phyloP scores from a whole-genome alignment of 306 rosid genomes.

The Benincasa hispida region DNA sequence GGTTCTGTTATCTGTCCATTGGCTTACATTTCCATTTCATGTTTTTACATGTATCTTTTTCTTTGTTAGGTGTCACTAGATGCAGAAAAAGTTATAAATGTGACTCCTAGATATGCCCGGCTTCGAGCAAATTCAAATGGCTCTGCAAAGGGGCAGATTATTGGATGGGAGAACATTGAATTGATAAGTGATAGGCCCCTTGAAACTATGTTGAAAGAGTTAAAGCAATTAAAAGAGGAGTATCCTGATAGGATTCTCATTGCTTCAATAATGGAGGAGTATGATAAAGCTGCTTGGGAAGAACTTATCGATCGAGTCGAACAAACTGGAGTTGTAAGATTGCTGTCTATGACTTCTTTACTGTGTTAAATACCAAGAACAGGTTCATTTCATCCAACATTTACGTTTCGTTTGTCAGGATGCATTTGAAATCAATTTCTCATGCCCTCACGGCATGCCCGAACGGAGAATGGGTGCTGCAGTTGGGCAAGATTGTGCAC shows the following conservation, averaged over 20 bases:
- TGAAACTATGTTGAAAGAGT: constrained; percentile 82
- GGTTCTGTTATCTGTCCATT: neutral
- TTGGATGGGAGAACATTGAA: constrained; percentile 95
- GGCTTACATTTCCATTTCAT: neutral
- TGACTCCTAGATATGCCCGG: constrained; percentile 91
- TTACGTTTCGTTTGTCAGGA: constrained; percentile 30
- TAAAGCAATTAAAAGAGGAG: constrained; percentile 71
- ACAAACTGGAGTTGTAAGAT: constrained; percentile 92
- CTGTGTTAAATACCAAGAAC: neutral
- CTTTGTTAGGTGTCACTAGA: constrained; percentile 68
- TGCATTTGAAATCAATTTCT: constrained; percentile 83
- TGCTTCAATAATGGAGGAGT: constrained; percentile 98
- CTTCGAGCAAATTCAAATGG: constrained; percentile 61
- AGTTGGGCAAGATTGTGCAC: constrained; percentile 85
- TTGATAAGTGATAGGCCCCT: constrained; percentile 88
- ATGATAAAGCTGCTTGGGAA: constrained; percentile 84
- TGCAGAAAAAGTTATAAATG: constrained; percentile 81
- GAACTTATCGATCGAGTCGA: constrained; percentile 89
- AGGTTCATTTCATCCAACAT: constrained; percentile 13
- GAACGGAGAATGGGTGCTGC: constrained; percentile 98
- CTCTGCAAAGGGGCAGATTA: constrained; percentile 66
- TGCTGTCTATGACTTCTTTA: neutral
- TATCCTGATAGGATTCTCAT: constrained; percentile 86
- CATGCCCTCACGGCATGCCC: constrained; percentile 98
- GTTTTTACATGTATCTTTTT: neutral